A percentile compares a stretch with the other conserved stretches of the same genome.
Evolutionary conservation across 108 stramenopile species (phyloP).

Genomic region (Phaeodactylum tricornutum): DNA sequence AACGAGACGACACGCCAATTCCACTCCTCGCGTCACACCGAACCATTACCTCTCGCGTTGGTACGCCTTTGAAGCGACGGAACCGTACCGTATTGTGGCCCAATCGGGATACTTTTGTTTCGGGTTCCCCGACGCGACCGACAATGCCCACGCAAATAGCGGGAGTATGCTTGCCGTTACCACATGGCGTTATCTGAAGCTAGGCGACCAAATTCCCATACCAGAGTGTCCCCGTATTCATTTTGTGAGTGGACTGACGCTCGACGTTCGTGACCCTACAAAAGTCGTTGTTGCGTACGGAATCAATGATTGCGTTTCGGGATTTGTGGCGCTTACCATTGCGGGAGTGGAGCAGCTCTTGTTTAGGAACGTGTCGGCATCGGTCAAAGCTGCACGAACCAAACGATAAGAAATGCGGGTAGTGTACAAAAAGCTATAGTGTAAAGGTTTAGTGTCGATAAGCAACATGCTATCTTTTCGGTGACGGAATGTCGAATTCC

Average conservation of each 20-base stretch:
- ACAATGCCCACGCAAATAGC: neutral
- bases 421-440: no score
- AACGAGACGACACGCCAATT: neutral
- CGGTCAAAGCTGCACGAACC: no score
- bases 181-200: neutral
- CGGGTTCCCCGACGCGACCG: neutral
- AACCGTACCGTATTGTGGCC: constrained; percentile 8
- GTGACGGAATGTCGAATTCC: neutral
- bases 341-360: no score
- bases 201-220: neutral
- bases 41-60: constrained; percentile 11
- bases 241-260: constrained; percentile 31
- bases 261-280: constrained; percentile 10
- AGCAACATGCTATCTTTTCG: no score
- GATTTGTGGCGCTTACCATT: no score
- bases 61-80: constrained; percentile 9
- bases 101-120: constrained; percentile 15
- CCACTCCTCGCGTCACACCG: neutral
- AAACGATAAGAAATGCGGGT: no score
- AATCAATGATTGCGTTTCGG: constrained; percentile 41
- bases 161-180: neutral
- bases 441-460: no score
- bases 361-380: no score
- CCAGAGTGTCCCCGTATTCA: constrained; percentile 34
- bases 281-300: constrained; percentile 38